Percentiles rank a stretch among this genome's conserved stretches.
phyloP scores from a whole-genome alignment of 805 yeast genomes.

The Wickerhamiella australiensis region DNA sequence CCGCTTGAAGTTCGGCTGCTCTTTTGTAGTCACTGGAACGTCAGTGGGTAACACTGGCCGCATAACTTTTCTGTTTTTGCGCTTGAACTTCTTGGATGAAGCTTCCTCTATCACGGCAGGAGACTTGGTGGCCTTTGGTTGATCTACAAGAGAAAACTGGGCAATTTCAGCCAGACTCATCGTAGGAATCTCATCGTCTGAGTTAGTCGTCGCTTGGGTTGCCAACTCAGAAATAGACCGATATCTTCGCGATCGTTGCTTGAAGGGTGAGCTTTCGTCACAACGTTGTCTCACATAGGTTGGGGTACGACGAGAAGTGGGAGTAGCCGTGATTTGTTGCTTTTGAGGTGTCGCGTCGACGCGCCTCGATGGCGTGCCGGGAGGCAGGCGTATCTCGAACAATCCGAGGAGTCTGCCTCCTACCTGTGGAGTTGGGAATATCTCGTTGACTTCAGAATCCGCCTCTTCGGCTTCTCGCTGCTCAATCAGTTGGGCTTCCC shows the following conservation, averaged over 20 bases:
- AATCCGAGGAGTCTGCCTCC: conserved; percentile 64
- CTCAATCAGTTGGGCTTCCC: not conserved
- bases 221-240: conserved; percentile 6
- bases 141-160: conserved; percentile 3
- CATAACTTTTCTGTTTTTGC: conserved; percentile 21
- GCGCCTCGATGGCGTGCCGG: conserved; percentile 15
- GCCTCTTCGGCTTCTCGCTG: not conserved
- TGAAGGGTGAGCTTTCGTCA: conserved; percentile 9
- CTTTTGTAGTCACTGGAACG: conserved; percentile 5
- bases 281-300: conserved; percentile 11
- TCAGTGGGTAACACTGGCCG: conserved; percentile 16
- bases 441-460: conserved; percentile 26
- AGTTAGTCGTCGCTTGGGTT: not conserved
- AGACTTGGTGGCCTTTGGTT: conserved; percentile 21
- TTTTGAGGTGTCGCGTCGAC: conserved; percentile 2
- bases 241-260: not conserved
- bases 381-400: conserved; percentile 41
- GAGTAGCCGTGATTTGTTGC: conserved; percentile 13
- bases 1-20: conserved; percentile 11
- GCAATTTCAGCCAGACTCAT: conserved; percentile 17
- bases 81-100: conserved; percentile 29
- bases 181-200: conserved; percentile 19
- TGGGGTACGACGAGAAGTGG: conserved; percentile 14
- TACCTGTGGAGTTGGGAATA: conserved; percentile 84
- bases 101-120: conserved; percentile 23